Evolutionary conservation across 2,329 filamentous ascomycete genomes (phyloP).

Genomic region (Aspergillus awamori): DNA sequence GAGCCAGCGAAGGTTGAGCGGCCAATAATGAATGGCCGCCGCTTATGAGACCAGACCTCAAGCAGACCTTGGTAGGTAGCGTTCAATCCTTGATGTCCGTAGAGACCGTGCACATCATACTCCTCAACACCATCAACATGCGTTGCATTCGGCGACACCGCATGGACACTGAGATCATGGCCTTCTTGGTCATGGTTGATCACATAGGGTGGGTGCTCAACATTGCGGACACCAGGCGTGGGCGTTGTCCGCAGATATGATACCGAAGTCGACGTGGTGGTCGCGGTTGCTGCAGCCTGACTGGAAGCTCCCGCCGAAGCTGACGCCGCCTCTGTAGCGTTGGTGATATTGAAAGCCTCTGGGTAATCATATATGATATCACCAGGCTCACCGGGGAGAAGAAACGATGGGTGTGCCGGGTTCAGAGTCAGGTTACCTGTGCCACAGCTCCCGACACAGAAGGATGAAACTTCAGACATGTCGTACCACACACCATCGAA

Average conservation of each 20-base stretch:
- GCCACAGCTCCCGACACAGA: constrained; percentile 74
- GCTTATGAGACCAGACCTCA: constrained; percentile 64
- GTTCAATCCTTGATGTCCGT: constrained; percentile 72
- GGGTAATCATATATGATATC: constrained; percentile 65
- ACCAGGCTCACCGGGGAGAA: constrained; percentile 66
- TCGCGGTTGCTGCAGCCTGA: constrained; percentile 49
- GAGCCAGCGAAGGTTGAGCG: constrained; percentile 79
- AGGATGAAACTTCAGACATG: constrained; percentile 64
- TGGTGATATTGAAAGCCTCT: constrained; percentile 70
- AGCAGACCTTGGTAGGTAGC: constrained; percentile 75
- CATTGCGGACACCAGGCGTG: constrained; percentile 64
- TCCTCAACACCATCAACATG: constrained; percentile 72
- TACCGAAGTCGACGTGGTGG: constrained; percentile 38
- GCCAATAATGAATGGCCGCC: constrained; percentile 83
- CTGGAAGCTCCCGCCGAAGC: constrained; percentile 58
- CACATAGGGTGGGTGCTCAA: constrained; percentile 75
- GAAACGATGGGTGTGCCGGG: constrained; percentile 68
- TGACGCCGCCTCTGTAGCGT: constrained; percentile 66
- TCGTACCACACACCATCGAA: constrained; percentile 63
- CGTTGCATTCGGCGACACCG: constrained; percentile 75
- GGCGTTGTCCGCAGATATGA: constrained; percentile 62
- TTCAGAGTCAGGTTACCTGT: constrained; percentile 66
- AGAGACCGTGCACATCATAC: constrained; percentile 84
- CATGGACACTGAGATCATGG: constrained; percentile 72
- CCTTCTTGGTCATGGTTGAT: constrained; percentile 68